Base-by-base conservation (phyloP, 257 asterid species). In the Catharanthus roseus region DNA sequence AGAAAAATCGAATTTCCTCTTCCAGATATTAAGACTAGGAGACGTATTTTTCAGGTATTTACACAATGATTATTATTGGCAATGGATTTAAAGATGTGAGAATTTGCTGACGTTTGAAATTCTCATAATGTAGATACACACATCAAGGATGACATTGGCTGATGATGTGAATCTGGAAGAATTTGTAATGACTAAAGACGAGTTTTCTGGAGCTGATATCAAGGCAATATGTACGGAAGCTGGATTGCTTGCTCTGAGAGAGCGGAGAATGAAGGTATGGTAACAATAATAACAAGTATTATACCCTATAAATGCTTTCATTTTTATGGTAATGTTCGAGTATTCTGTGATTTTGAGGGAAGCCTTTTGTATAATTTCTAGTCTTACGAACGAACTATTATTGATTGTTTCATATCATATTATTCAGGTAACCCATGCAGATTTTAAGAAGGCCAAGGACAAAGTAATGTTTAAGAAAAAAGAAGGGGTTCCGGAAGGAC, bases 151-250 rank as follows among this genome's bases (percentile, higher is more conserved):
- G 97, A 92, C 95, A 45, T 79, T 92, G 85, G 77, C 96, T 77
- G 96, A 86, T 77, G 97, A 89, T 81, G 97, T 92, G 70, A 92
- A 92, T 82, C 86, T 92, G 45, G 96, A 92, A 76, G 97, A 92
- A 79, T 92, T 89, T 78, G 96, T 92, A 44, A 92, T 92, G 97
- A 89, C 96, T 34, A 92, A 92, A 72, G 96, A 89, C 66, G 97
- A 89, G 82, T 85, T 92, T 72, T 92, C 97, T 67, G 97, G 97
- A 66, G 97, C 97, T 79, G 97, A 92, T 77, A 92, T 92, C 74
- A 92, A 89, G 81, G 97, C 97, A 55, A 92, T 92, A 71, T 92
- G 97, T 75, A 89, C 97, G 18, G 97, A 92, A 86, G 96, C 97
- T 75, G 97, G 96, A 77, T 77, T 92, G 85, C 93, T 86, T 69